Base-by-base conservation (phyloP, 129 eudicot species). In the Flaveria brownii region DNA sequence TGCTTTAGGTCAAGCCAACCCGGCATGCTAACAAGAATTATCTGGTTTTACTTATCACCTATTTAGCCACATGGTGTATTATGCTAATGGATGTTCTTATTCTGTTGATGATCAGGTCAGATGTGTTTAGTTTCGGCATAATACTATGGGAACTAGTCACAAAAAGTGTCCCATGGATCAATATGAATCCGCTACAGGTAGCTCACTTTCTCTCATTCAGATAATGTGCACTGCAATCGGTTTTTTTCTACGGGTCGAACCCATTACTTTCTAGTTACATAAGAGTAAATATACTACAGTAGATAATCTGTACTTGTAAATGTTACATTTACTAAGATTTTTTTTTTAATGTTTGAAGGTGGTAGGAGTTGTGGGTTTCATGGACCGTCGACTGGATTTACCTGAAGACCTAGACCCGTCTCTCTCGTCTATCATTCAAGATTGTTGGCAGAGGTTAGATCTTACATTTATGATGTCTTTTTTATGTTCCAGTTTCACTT, bases 71-170 rank as follows among this genome's bases (percentile, higher is more conserved):
- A 14, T 36, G 43, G 4, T 61, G 2, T 62, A 16, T 62, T 62
- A 62, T 62, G 68, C 68, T 63, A 63, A 63, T 63, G 69, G 46
- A 15, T 14, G 69, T 63, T 63, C 71, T 77, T 43, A 20, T 51
- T 87, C 7, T 79, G 9, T 71, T 9, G 6, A 46, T 76, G 68
- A 17, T 72, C 92, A 93, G 98, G 81, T 93, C 98, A 11, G 98
- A 93, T 78, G 96, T 93, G 74, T 93, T 72, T 85, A 93, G 98
- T 76, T 93, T 93, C 68, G 98, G 98, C 17, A 92, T 93, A 25
- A 84, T 93, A 25, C 71, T 93, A 16, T 93, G 98, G 98, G 98
- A 93, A 79, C 77, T 93, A 54, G 83, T 93, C 83, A 93, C 98
- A 1, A 89, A 82, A 71, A 49, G 84, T 50, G 78, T 93, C 46